phyloP scores from a whole-genome alignment of 106 monocot genomes.

The Narthecium ossifragum region DNA sequence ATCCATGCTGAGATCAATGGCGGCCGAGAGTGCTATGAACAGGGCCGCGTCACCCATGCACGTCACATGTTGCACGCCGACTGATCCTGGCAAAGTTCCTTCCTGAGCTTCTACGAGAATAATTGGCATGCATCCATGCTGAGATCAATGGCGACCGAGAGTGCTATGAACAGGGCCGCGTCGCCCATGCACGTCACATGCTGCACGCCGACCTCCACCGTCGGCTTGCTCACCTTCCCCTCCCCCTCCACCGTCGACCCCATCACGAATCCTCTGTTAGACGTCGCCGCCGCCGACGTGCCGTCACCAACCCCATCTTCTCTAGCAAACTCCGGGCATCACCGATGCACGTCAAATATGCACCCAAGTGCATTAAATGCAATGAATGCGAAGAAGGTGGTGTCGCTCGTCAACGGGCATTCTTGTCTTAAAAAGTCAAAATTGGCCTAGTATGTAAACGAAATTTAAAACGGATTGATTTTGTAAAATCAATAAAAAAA shows the following conservation, averaged over 20 bases:
- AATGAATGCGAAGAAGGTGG: no score
- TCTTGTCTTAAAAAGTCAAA: no score
- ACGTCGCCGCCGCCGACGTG: slow-evolving; percentile 69
- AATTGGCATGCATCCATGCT: slow-evolving; percentile 86
- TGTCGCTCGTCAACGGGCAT: no score
- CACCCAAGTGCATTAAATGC: no score
- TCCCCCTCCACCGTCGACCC: slow-evolving; percentile 60
- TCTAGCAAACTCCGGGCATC: no score
- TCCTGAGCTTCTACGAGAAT: slow-evolving; percentile 69
- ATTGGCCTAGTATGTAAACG: no score
- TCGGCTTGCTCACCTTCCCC: slow-evolving; percentile 56
- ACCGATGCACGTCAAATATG: no score
- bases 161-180: slow-evolving; percentile 69
- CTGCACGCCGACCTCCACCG: slow-evolving; percentile 57
- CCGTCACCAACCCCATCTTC: no score
- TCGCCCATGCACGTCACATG: slow-evolving; percentile 62
- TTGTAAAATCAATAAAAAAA: no score
- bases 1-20: slow-evolving; percentile 86
- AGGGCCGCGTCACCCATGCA: slow-evolving; percentile 68
- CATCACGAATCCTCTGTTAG: slow-evolving; percentile 69
- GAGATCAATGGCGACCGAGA: slow-evolving; percentile 71
- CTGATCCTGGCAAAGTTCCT: slow-evolving; percentile 52
- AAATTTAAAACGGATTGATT: no score
- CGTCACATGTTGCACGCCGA: slow-evolving; percentile 14
- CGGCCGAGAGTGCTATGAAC: slow-evolving; percentile 67